These are phyloP conservation scores for Tetrapisispora taiwanensis DNA, from an alignment of 805 yeast species.

Conservation along the genomic window DNA sequence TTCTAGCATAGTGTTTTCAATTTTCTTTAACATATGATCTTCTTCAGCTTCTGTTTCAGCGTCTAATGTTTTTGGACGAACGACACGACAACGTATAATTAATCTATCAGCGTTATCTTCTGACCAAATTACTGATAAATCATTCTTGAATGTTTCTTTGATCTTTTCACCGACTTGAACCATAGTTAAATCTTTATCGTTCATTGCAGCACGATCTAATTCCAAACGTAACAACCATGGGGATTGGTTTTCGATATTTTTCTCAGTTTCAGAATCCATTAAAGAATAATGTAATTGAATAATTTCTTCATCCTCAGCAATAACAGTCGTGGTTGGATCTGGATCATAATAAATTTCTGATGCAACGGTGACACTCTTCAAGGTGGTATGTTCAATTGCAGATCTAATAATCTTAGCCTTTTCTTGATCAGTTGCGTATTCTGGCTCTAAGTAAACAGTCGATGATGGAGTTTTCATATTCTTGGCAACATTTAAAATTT, in stretches of 20 bases:
- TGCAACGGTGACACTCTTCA: conserved; percentile 91
- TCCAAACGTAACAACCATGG: conserved; percentile 97
- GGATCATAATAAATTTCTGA: conserved; percentile 97
- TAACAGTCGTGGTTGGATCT: conserved; percentile 93
- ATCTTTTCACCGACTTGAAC: conserved; percentile 96
- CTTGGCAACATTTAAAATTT: conserved; percentile 95
- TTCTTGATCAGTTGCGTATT: conserved; percentile 78
- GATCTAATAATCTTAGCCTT: conserved; percentile 91
- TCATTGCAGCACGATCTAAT: conserved; percentile 96
- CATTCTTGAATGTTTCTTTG: conserved; percentile 85
- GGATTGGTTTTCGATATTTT: conserved; percentile 84
- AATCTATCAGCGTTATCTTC: conserved; percentile 97
- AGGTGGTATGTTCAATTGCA: conserved; percentile 91
- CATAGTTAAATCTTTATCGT: conserved; percentile 95
- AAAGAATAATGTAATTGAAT: conserved; percentile 95
- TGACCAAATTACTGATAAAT: conserved; percentile 95
- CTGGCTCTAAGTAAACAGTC: conserved; percentile 81
- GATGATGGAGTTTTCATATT: conserved; percentile 98
- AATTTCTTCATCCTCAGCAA: conserved; percentile 92
- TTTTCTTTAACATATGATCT: conserved; percentile 89
- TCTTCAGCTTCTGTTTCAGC: conserved; percentile 94
- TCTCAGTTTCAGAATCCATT: conserved; percentile 96
- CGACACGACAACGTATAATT: conserved; percentile 95
- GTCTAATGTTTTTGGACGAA: conserved; percentile 86
- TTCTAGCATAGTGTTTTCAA: conserved; percentile 93